Evolutionary conservation across 345 rosid species (phyloP), one percentile per base, ranked within the genome.

Genomic region (Eucalyptus caleyi): DNA sequence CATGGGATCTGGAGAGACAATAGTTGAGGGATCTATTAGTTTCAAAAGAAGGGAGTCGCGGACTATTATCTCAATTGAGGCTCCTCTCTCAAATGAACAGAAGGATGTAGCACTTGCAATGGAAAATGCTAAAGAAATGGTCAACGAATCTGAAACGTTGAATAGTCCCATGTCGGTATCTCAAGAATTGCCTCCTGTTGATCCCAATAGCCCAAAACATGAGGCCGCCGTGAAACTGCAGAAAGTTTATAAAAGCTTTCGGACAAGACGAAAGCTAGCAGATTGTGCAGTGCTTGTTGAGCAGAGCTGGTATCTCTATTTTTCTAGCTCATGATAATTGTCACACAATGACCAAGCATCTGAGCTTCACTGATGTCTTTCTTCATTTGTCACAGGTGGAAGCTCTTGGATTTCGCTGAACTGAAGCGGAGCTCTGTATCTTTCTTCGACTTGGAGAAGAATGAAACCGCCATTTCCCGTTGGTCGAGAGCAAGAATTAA

Each of bases 401-500:
- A 97, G 90, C 96, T 96, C 87, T 91, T 97, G 91, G 99, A 98
- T 92, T 97, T 94, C 85, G 98, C 96, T 49, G 98, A 96, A 89
- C 94, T 98, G 67, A 98, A 95, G 93, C 93, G 94, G 87, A 98
- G 98, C 92, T 98, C 99, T 8, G 90, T 98, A 86, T 97, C 99
- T 21, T 98, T 96, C 93, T 97, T 97, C 47, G 99, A 95, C 80
- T 94, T 95, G 26, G 97, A 96, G 93, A 98, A 98, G 90, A 98
- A 96, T 13, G 99, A 98, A 94, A 95, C 97, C 27, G 99, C 99
- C 87, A 95, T 95, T 88, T 97, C 98, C 2, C 97, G 99, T 86
- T 98, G 99, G 99, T 95, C 97, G 37, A 96, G 99, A 93, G 99
- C 99, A 4, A 96, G 98, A 92, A 97, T 94, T 59, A 92, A 97